Evolutionary conservation across 768 basidiomycete genomes (phyloP).

Genomic region (Termitomyces sp.): DNA sequence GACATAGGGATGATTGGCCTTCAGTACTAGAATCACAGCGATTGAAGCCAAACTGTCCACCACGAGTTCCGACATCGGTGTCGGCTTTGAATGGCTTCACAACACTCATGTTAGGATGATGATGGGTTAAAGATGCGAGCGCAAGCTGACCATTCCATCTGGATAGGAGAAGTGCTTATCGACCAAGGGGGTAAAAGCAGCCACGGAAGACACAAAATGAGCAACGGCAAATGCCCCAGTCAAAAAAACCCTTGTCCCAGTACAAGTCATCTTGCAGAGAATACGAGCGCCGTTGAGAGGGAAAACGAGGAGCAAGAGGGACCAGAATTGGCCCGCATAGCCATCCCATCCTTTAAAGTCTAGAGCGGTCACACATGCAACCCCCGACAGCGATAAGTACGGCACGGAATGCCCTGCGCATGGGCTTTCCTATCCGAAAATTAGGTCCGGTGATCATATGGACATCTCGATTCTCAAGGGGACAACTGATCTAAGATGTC

Average conservation of each 20-base stretch:
- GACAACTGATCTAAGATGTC: too few species aligned
- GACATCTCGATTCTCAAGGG: background rate
- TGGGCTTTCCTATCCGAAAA: background rate
- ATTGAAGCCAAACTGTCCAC: slow-evolving; percentile 58
- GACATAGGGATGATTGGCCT: slow-evolving; percentile 51
- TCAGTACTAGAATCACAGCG: slow-evolving; percentile 57
- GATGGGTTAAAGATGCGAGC: background rate
- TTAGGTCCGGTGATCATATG: background rate
- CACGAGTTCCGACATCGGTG: slow-evolving; percentile 39
- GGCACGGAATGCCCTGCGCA: slow-evolving; percentile 1
- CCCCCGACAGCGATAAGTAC: background rate
- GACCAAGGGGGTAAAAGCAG: slow-evolving; percentile 11
- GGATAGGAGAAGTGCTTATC: slow-evolving; percentile 14
- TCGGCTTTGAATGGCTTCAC: slow-evolving; percentile 52
- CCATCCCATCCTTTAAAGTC: background rate
- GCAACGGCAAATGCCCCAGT: background rate
- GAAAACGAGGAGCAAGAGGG: background rate
- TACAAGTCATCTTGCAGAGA: slow-evolving; percentile 1
- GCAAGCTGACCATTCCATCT: slow-evolving; percentile 11
- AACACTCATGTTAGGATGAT: background rate
- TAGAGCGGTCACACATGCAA: background rate
- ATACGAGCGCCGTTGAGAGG: background rate
- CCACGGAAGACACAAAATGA: background rate
- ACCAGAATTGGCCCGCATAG: background rate
- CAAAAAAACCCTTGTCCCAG: background rate